A percentile compares a stretch with the other conserved stretches of the same genome.
Conservation (phyloP, 2,329 filamentous ascomycete genomes). For the Fusarium sp. region DNA sequence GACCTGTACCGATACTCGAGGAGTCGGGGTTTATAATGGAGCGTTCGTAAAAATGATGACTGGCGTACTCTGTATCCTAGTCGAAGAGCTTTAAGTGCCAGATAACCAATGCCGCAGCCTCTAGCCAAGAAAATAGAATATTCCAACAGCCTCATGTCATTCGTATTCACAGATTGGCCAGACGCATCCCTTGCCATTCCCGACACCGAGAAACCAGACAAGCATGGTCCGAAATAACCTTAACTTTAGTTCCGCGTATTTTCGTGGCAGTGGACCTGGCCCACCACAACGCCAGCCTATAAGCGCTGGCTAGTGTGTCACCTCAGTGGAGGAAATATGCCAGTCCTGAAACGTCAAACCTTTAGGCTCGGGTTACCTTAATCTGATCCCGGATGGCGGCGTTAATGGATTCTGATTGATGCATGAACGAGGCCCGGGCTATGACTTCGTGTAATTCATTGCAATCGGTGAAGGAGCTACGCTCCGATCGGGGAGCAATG, state of each 20-base stretch:
- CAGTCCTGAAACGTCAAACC: slow-evolving; percentile 2
- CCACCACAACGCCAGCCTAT: neutral
- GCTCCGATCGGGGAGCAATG: neutral
- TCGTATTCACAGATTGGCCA: neutral
- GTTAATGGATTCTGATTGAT: neutral
- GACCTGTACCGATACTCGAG: neutral
- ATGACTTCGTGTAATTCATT: neutral
- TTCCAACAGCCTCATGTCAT: neutral
- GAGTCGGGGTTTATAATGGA: neutral
- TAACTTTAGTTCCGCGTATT: neutral
- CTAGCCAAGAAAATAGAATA: neutral
- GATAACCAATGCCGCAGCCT: neutral
- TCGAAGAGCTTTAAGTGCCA: neutral
- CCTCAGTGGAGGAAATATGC: slow-evolving; percentile 10
- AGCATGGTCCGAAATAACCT: neutral
- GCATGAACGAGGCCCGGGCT: no score
- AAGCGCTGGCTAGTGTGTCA: slow-evolving; percentile 3
- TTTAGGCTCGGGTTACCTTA: neutral
- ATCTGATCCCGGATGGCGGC: neutral
- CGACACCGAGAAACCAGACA: neutral
- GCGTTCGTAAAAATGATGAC: neutral
- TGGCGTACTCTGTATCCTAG: no score
- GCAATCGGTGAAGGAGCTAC: neutral
- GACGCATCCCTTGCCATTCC: neutral
- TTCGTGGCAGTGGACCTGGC: neutral